Conservation (phyloP, 2,329 filamentous ascomycete species). For the Pseudocercospora fuligena region DNA sequence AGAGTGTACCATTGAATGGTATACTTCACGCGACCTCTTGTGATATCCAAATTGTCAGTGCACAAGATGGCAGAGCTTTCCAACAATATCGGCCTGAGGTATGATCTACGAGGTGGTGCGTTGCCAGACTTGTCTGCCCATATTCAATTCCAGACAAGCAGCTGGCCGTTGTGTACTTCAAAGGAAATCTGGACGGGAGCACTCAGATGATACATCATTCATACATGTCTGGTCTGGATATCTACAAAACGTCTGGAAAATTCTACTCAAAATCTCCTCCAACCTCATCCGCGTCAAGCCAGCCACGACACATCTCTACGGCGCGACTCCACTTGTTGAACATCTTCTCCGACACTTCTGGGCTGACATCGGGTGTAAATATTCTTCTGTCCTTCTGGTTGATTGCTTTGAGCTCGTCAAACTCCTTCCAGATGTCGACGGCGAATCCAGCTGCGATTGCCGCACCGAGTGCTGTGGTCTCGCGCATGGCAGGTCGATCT, state of each 20-base stretch:
- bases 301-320: slow-evolving; percentile 78
- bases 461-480: slow-evolving; percentile 86
- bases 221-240: slow-evolving; percentile 3
- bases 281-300: slow-evolving; percentile 48
- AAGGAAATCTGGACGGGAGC: background rate
- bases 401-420: slow-evolving; percentile 74
- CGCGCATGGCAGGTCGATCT: slow-evolving; percentile 83
- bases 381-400: slow-evolving; percentile 71
- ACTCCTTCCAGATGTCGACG: slow-evolving; percentile 75
- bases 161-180: no score
- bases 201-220: slow-evolving; percentile 2
- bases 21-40: background rate
- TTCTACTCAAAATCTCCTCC: slow-evolving; percentile 19
- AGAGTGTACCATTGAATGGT: background rate
- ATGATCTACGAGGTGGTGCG: background rate
- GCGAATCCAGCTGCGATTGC: slow-evolving; percentile 88
- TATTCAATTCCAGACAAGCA: background rate
- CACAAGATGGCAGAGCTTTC: background rate
- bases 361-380: slow-evolving; percentile 69
- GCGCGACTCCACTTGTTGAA: slow-evolving; percentile 76
- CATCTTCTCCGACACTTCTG: slow-evolving; percentile 60
- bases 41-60: background rate
- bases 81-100: background rate
- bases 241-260: background rate
- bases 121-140: no score